A percentile compares a stretch with the other conserved stretches of the same genome.
Evolutionary conservation across 192 early-diverging fungal genomes (phyloP).

Genomic region (Allomyces javanicus): DNA sequence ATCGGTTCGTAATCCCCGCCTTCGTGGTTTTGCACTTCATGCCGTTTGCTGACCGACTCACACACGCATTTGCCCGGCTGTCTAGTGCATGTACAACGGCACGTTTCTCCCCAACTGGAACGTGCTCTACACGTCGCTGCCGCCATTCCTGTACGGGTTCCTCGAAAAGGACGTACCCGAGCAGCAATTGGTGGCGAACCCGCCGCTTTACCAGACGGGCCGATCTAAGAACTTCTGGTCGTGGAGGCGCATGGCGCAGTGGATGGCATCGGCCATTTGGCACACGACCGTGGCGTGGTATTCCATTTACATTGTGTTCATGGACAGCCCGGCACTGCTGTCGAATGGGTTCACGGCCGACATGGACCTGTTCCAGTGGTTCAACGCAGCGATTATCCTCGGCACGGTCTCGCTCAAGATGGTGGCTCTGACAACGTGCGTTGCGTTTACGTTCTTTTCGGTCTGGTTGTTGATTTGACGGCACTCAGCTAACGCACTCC

Average conservation of each 20-base stretch:
- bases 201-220: slow-evolving; percentile 44
- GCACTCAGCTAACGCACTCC: too few species aligned
- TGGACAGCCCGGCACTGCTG: slow-evolving; percentile 39
- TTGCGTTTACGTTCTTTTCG: too few species aligned
- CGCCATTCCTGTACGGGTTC: slow-evolving; percentile 30
- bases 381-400: slow-evolving; percentile 60
- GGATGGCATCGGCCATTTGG: background rate
- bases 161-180: slow-evolving; percentile 59
- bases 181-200: slow-evolving; percentile 33
- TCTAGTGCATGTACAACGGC: slow-evolving; percentile 60
- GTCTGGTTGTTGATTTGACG: too few species aligned
- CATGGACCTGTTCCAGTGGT: slow-evolving; percentile 63
- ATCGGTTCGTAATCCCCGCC: slow-evolving; percentile 20
- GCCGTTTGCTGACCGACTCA: background rate
- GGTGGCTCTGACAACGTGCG: slow-evolving; percentile 41
- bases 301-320: background rate
- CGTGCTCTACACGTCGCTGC: slow-evolving; percentile 52
- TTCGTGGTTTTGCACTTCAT: background rate
- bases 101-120: slow-evolving; percentile 77
- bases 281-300: background rate
- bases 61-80: slow-evolving; percentile 36
- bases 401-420: slow-evolving; percentile 81
- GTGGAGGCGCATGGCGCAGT: too few species aligned
- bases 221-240: too few species aligned
- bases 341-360: slow-evolving; percentile 51